A percentile compares a stretch with the other conserved stretches of the same genome.
Conservation (phyloP, 176 grass and related monocot species). For the Pontederia crassipes region DNA sequence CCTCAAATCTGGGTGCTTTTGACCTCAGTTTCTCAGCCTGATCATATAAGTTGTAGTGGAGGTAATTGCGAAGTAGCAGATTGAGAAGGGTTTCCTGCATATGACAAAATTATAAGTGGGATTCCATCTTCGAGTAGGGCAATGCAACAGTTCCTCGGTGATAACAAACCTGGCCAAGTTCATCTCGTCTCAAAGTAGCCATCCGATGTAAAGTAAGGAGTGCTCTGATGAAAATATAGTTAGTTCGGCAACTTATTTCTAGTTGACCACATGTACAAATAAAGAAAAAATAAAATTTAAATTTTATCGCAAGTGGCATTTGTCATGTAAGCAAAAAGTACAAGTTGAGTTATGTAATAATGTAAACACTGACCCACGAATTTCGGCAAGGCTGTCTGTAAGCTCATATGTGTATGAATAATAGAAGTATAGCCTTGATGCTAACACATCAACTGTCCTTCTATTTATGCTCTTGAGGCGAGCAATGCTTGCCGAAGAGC, state of each 20-base stretch:
- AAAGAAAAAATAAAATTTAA: slow-evolving; percentile 1
- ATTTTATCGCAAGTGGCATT: not conserved
- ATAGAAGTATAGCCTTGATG: slow-evolving; percentile 66
- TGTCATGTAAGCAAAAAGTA: slow-evolving; percentile 4
- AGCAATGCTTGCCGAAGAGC: slow-evolving; percentile 59
- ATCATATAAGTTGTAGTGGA: slow-evolving; percentile 89
- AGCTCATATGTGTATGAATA: slow-evolving; percentile 63
- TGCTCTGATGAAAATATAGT: slow-evolving; percentile 22
- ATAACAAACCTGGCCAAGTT: slow-evolving; percentile 73
- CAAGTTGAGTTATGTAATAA: not conserved
- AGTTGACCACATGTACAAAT: not conserved
- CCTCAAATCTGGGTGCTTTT: slow-evolving; percentile 89
- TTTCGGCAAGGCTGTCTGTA: slow-evolving; percentile 67
- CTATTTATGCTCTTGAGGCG: slow-evolving; percentile 74
- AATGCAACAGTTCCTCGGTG: too few relatives aligned
- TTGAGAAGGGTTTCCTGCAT: slow-evolving; percentile 86
- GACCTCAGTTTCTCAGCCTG: slow-evolving; percentile 90
- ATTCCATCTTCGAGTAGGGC: too few relatives aligned
- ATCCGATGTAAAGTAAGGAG: slow-evolving; percentile 68
- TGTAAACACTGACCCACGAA: slow-evolving; percentile 60
- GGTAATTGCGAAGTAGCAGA: slow-evolving; percentile 92
- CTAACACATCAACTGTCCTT: slow-evolving; percentile 80
- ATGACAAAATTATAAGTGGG: not conserved
- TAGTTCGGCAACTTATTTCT: not conserved
- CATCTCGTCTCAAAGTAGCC: slow-evolving; percentile 69